Evolutionary conservation across 1,139 yeast genomes (phyloP), one percentile per base, ranked within the genome.

Genomic region (Blastobotrys malaysiensis): DNA sequence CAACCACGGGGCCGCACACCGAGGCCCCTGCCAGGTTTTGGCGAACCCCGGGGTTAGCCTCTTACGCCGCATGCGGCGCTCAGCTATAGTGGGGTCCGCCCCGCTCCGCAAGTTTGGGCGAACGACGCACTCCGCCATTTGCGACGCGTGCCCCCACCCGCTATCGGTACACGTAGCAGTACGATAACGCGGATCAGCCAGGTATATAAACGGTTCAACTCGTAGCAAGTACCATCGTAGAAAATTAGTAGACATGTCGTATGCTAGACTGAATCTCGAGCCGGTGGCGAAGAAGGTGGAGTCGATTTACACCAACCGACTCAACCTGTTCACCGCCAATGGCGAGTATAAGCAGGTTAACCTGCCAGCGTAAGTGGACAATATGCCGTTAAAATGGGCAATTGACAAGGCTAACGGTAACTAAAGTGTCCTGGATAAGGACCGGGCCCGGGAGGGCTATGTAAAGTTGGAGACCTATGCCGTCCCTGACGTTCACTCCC

Each of bases 271-370:
- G 21, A 57, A 61, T 44, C 52, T 52, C 39, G 55, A 58, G 16
- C 97, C 97, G 2, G 83, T 82, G 51, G 86, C 90, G 63, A 89
- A 89, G 68, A 95, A 95, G 58, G 84, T 91, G 46, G 91, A 88
- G 66, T 79, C 82, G 52, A 82, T 91, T 57, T 93, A 86, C 68
- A 88, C 83, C 62, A 79, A 81, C 65, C 76, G 98, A 55, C 75
- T 93, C 59, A 78, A 91, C 51, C 96, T 88, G 63, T 91, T 91
- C 74, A 80, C 81, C 44, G 72, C 72, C 7, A 83, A 83, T 5
- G 96, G 96, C 49, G 84, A 84, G 61, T 93, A 86, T 71, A 70
- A 72, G 52, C 73, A 77, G 46, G 75, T 88, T 63, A 89, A 88
- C 68, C 74, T 93, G 45, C 95, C 97, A 13, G 83, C 82, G 65